Evolutionary conservation across 306 rosid species (phyloP), one percentile per base, ranked within the genome.

Genomic region (Cicer arietinum): DNA sequence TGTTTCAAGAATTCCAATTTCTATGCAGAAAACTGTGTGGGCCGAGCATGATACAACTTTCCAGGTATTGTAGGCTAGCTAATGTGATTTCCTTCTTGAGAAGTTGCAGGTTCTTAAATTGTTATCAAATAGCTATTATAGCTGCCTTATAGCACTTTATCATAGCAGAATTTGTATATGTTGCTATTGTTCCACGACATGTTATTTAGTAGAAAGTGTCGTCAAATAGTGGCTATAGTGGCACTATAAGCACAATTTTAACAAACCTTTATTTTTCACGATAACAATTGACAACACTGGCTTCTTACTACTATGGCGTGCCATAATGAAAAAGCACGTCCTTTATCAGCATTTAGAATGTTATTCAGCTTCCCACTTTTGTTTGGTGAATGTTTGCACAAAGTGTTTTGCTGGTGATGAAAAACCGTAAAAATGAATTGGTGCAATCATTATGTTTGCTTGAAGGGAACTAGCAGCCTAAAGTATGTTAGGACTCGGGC

Each of bases 1-100:
- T 80, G 78, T 72, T 68, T 85, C 97, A 48, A 90, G 98, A 87
- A 75, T 65, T 77, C 96, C 98, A 22, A 78, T 86, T 74, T 94
- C 98, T 20, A 81, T 94, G 90, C 97, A 94, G 79, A 90, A 89
- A 87, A 80, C 89, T 20, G 93, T 91, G 30, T 89, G 96, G 94
- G 62, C 96, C 46, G 97, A 90, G 81, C 92, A 92, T 57, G 83
- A 83, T 66, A 90, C 93, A 66, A 91, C 97, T 74, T 94, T 80
- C 77, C 97, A 91, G 96, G 98, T 94, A 88, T 62, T 79, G 59
- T 50, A 66, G 57, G 44, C 66, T 54, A 44, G 13, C 77, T 75
- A 51, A 73, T 56, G 25, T 45, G 39, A 63, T 81, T 80, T 30
- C 43, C 30, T 17, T 47, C 75, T 37, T 71, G 48, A 71, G 68